These are phyloP conservation scores for Paramecium sonneborni DNA, from an alignment of 73 alveolate genomes.

Conservation along the genomic window DNA sequence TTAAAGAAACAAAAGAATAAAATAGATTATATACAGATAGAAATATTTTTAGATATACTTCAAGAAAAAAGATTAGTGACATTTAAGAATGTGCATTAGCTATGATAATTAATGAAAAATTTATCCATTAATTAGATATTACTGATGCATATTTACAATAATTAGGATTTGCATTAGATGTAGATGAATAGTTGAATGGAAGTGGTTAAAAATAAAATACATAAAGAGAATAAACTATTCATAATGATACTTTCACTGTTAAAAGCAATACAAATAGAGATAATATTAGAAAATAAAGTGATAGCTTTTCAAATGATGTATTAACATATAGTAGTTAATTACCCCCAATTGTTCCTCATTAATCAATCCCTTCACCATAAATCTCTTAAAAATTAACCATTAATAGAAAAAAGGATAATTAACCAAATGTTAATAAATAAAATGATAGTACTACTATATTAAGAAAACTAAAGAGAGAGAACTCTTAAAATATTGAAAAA, in stretches of 20 bases:
- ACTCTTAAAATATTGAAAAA: background rate
- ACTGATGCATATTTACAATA: conserved; percentile 12
- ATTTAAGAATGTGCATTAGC: conserved; percentile 49
- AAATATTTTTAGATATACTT: background rate
- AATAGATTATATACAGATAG: background rate
- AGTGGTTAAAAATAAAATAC: background rate
- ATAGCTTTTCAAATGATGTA: conserved; percentile 9
- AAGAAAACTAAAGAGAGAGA: background rate
- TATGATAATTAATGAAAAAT: conserved; percentile 27
- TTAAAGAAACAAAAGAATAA: background rate
- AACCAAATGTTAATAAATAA: background rate
- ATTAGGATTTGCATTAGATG: conserved; percentile 22
- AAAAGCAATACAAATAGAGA: conserved; percentile 21
- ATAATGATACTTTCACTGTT: background rate
- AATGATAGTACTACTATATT: background rate
- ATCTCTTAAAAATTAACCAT: background rate
- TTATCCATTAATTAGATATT: background rate
- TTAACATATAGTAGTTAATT: background rate
- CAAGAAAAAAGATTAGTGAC: background rate
- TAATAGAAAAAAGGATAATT: background rate
- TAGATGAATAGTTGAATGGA: background rate
- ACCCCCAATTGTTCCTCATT: background rate
- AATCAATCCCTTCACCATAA: background rate
- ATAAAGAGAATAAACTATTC: background rate
- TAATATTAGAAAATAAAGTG: background rate